A percentile compares a stretch with the other conserved stretches of the same genome.
Conservation (phyloP, 75 land plant genomes). For the Picea glauca region DNA sequence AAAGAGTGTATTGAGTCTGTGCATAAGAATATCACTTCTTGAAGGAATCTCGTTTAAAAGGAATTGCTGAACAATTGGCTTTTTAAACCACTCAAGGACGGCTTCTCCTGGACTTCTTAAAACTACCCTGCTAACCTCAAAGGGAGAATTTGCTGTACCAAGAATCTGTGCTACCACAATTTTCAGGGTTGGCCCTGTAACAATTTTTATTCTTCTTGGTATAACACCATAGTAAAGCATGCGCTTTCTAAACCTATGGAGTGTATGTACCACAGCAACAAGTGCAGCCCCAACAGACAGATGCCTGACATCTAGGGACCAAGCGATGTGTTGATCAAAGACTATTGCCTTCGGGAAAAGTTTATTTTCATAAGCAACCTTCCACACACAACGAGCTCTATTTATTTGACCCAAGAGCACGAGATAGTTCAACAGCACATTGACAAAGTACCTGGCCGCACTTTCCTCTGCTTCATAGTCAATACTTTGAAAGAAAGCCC, state of each 20-base stretch:
- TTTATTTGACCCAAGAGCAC: slow-evolving; percentile 85
- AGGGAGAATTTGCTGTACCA: slow-evolving; percentile 66
- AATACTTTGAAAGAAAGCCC: slow-evolving; percentile 68
- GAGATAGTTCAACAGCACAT: slow-evolving; percentile 83
- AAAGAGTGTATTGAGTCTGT: slow-evolving; percentile 67
- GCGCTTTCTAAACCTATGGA: slow-evolving; percentile 80
- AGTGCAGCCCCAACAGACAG: slow-evolving; percentile 83
- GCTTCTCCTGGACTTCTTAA: slow-evolving; percentile 69
- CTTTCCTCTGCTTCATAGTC: slow-evolving; percentile 74
- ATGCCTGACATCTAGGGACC: slow-evolving; percentile 79
- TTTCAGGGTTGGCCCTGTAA: slow-evolving; percentile 71
- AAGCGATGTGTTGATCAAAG: slow-evolving; percentile 80
- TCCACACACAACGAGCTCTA: slow-evolving; percentile 86
- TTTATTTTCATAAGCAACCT: slow-evolving; percentile 84
- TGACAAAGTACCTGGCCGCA: slow-evolving; percentile 66
- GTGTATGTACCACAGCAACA: slow-evolving; percentile 71
- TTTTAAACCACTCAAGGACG: slow-evolving; percentile 81
- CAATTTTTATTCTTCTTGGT: slow-evolving; percentile 76
- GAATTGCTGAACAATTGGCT: slow-evolving; percentile 81
- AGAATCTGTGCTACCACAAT: slow-evolving; percentile 69
- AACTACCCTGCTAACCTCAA: slow-evolving; percentile 76
- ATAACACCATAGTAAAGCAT: slow-evolving; percentile 83
- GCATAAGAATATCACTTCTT: slow-evolving; percentile 66
- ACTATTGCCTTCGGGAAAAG: slow-evolving; percentile 87
- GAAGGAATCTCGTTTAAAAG: slow-evolving; percentile 82